Evolutionary conservation across 2,329 filamentous ascomycete species (phyloP).

Genomic region (Balansia obtecta): DNA sequence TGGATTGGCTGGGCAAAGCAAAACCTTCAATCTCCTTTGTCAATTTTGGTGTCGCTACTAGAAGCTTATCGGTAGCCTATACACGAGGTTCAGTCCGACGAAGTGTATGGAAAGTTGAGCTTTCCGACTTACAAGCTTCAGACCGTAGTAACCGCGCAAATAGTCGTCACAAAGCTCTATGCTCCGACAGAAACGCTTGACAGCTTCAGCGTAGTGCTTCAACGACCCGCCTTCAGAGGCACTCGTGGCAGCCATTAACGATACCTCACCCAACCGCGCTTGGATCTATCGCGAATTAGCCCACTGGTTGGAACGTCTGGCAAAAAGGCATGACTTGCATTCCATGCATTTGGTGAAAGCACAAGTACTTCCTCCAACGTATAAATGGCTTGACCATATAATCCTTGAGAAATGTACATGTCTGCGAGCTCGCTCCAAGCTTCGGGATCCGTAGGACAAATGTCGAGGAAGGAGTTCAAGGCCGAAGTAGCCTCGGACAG

Average conservation of each 20-base stretch:
- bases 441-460: slow-evolving; percentile 81
- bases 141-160: slow-evolving; percentile 80
- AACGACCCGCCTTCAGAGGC: slow-evolving; percentile 27
- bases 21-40: slow-evolving; percentile 39
- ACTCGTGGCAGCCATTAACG: slow-evolving; percentile 54
- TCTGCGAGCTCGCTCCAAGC: slow-evolving; percentile 87
- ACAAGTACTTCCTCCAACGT: slow-evolving; percentile 84
- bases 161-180: slow-evolving; percentile 92
- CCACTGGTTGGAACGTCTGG: neutral
- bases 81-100: slow-evolving; percentile 5
- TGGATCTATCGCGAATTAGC: slow-evolving; percentile 51
- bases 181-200: slow-evolving; percentile 79
- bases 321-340: slow-evolving; percentile 42
- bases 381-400: slow-evolving; percentile 75
- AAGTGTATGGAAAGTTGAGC: neutral
- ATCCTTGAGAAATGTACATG: slow-evolving; percentile 67
- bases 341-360: slow-evolving; percentile 86
- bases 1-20: slow-evolving; percentile 41
- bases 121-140: slow-evolving; percentile 54
- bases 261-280: slow-evolving; percentile 71
- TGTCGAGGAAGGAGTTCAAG: slow-evolving; percentile 64
- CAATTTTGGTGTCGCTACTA: slow-evolving; percentile 29
- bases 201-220: slow-evolving; percentile 54
- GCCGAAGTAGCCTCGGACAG: slow-evolving; percentile 60
- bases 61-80: slow-evolving; percentile 37